Evolutionary conservation across 225 moss, liverwort and hornwort species (phyloP), one percentile per base, ranked within the genome.

Genomic region (Polytrichum commune): DNA sequence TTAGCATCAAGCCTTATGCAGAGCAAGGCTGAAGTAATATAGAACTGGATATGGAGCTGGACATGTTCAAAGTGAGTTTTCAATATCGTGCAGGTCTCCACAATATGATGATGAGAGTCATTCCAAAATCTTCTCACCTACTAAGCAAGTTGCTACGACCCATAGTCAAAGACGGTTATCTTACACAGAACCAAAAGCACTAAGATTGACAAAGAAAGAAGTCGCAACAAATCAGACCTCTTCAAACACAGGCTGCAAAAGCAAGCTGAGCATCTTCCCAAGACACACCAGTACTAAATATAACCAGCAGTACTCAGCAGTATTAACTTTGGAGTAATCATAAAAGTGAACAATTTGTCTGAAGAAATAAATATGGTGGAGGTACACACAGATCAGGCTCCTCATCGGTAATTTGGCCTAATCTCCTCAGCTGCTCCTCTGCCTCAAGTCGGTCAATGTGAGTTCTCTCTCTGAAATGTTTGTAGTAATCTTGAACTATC

Each of bases 401-500:
- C 67, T 38, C 67, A 20, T 38, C 67, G 23, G 22, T 46, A 46
- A 46, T 46, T 46, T 55, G 62, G 26, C 77, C 53, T 54, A 67
- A 62, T 67, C 56, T 75, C 60, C 77, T 76, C 70, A 63, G 63
- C 64, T 61, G 72, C 26, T 81, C 82, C 57, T 85, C 84, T 63
- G 69, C 79, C 78, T 88, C 88, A 62, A 88, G 84, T 74, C 63
- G 57, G 27, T 88, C 88, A 75, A 88, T 88, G 22, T 69, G 28
- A 33, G 80, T 61, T n/a, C 7, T 74, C 75, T 79, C 84, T 72
- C 84, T 80, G 73, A 24, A 84, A 6, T 62, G 69, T 73, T 72
- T 80, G 18, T 85, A 88, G 73, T 85, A 88, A 23, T 62, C 60
- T 74, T 82, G 88, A 69, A 88, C 63, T 62, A 88, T 75, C 77